Base-by-base conservation (phyloP, 352 stramenopile genomes). In the Pythium plurisporium region DNA sequence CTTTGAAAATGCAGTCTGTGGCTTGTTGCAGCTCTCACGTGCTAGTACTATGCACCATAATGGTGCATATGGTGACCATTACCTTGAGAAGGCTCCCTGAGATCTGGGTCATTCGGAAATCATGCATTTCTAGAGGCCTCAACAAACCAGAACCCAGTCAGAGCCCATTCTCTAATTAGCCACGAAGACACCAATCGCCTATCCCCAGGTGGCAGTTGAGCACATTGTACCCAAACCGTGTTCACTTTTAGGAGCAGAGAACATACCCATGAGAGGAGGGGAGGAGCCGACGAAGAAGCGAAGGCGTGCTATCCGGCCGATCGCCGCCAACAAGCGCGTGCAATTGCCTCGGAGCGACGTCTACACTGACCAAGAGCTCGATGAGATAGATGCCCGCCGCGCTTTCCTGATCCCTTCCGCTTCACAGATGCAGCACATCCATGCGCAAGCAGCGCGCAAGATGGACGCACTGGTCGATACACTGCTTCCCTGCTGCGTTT, bases 401-500 rank as follows among this genome's bases (percentile, higher is more conserved):
- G 26, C 44, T 17, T 51, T 38, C n/a, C 8, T 10, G 7, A 51
- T 51, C 29, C 44, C 44, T 27, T 11, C 26, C 7, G 0, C 19
- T 17, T 26, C 22, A 2, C 7, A 25, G 15, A 11, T 51, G 4
- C 8, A 51, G 4, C 26, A 22, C 23, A 51, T 51, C 26, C n/a
- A 51, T n/a, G n/a, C n/a, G n/a, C 2, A 14, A 55, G 47, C 47
- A 12, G 19, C n/a, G 11, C 5, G 20, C 9, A 27, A 43, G 22
- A 55, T 55, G 31, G 33, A 43, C 19, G 4, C 4, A 33, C 15
- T 23, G 2, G 31, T 11, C 14, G 47, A 55, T 44, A 11, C 19
- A 19, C 22, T 55, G 34, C 20, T 55, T 4, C 33, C 47, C 14
- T 55, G 47, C 19, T 55, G 47, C 31, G 22, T 55, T 25, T 55